A percentile compares a stretch with the other conserved stretches of the same genome.
Evolutionary conservation across 2,329 filamentous ascomycete genomes (phyloP).

Genomic region (Bipolaris cookei): DNA sequence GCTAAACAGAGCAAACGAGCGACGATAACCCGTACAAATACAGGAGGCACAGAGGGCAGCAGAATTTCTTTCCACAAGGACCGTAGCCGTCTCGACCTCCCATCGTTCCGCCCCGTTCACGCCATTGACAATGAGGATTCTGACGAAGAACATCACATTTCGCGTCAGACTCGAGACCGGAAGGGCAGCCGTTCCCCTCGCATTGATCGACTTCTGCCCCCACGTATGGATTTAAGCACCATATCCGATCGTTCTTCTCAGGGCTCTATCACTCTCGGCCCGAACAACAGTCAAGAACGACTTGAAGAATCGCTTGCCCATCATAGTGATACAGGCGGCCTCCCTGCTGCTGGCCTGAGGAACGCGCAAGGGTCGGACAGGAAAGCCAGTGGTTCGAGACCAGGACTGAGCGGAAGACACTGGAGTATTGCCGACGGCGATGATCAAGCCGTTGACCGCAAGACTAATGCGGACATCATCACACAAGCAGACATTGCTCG

Average conservation of each 20-base stretch:
- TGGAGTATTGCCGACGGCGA: conserved; percentile 64
- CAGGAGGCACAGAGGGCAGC: conserved; percentile 32
- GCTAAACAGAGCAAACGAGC: conserved; percentile 22
- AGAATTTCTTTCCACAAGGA: conserved; percentile 32
- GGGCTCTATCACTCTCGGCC: conserved; percentile 32
- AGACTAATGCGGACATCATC: conserved; percentile 26
- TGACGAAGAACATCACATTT: conserved; percentile 49
- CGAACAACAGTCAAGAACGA: conserved; percentile 30
- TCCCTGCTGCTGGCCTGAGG: conserved; percentile 41
- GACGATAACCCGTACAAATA: conserved; percentile 43
- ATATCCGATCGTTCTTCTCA: conserved; percentile 34
- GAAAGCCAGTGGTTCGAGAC: conserved; percentile 41
- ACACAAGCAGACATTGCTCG: conserved; percentile 76
- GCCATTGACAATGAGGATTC: conserved; percentile 28
- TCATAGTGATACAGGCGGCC: conserved; percentile 37
- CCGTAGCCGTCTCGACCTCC: conserved; percentile 44
- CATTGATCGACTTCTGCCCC: conserved; percentile 56
- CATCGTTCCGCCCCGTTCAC: conserved; percentile 43
- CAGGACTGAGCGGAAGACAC: conserved; percentile 53
- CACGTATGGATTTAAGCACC: conserved; percentile 55
- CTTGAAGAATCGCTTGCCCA: conserved; percentile 43
- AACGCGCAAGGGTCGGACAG: conserved; percentile 19
- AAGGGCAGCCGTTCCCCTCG: conserved; percentile 50
- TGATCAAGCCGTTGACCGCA: conserved; percentile 43
- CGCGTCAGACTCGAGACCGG: conserved; percentile 50